Conservation (phyloP, 345 rosid genomes). For the Orychophragmus violaceus region DNA sequence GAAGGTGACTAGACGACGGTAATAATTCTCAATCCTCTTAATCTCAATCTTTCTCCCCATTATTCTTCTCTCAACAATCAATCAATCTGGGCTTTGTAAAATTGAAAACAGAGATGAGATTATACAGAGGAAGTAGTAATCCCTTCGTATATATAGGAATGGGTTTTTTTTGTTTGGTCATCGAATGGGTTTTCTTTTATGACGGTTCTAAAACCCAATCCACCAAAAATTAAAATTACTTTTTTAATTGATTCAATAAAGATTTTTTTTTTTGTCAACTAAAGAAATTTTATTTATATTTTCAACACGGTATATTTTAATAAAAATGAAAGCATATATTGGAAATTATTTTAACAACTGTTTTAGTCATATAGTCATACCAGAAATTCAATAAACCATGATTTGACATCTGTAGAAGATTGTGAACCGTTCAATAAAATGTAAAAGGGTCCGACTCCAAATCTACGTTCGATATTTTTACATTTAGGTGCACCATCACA, state of each 20-base stretch:
- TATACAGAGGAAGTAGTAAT: conserved; percentile 6
- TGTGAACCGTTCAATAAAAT: background rate
- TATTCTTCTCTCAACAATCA: background rate
- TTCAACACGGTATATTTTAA: background rate
- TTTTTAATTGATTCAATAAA: too few species aligned
- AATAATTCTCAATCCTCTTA: conserved; percentile 86
- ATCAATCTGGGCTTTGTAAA: conserved; percentile 3
- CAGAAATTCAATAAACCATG: background rate
- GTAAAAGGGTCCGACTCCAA: background rate
- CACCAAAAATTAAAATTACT: too few species aligned
- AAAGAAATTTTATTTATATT: too few species aligned
- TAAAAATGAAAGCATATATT: too few species aligned
- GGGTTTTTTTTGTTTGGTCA: conserved; percentile 1
- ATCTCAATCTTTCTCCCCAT: conserved; percentile 95
- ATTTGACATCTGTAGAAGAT: background rate
- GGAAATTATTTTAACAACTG: background rate
- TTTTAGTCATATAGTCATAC: too few species aligned
- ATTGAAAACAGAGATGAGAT: background rate
- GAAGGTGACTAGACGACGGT: conserved; percentile 95
- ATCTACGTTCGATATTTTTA: background rate
- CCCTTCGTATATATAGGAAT: background rate
- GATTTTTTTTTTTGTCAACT: too few species aligned
- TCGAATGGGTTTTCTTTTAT: too few species aligned
- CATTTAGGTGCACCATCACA: background rate
- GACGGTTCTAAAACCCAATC: too few species aligned